phyloP scores from a whole-genome alignment of 192 early-diverging fungal genomes.

The Pilaira anomala region DNA sequence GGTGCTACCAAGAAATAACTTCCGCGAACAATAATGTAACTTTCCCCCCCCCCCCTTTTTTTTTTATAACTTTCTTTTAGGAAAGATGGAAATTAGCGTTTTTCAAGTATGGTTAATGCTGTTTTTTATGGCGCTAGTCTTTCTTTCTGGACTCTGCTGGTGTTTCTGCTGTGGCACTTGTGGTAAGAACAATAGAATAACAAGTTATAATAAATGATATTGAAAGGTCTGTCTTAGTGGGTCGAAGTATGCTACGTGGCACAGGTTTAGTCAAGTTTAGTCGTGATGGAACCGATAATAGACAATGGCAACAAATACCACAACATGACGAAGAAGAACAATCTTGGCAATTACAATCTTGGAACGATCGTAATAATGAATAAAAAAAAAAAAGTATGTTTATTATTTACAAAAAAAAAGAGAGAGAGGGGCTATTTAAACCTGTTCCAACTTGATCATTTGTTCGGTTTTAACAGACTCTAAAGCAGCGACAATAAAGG shows the following conservation, averaged over 20 bases:
- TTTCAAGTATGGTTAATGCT: constrained; percentile 15
- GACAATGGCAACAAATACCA: neutral
- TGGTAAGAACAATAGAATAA: constrained; percentile 11
- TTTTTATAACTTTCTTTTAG: no score
- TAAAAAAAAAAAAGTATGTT: neutral
- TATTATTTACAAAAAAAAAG: neutral
- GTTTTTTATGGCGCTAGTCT: neutral
- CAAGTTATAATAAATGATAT: neutral
- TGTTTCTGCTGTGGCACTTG: constrained; percentile 33
- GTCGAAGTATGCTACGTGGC: constrained; percentile 13
- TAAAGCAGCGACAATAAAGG: constrained; percentile 32
- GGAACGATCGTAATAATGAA: neutral
- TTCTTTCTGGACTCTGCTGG: constrained; percentile 25
- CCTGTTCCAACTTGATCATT: constrained; percentile 6
- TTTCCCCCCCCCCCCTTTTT: no score
- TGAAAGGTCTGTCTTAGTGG: constrained; percentile 15
- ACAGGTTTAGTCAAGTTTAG: constrained; percentile 2
- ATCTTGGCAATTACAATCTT: neutral
- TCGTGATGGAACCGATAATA: neutral
- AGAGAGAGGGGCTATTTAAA: neutral
- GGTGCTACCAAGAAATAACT: no score
- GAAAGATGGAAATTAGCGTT: constrained; percentile 12
- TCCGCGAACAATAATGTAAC: no score
- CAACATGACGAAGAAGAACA: constrained; percentile 17
- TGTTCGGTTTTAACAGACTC: constrained; percentile 27